Evolutionary conservation across 495 filamentous ascomycete genomes (phyloP), one percentile per base, ranked within the genome.

Genomic region (Aspergillus sclerotiicarbonarius): DNA sequence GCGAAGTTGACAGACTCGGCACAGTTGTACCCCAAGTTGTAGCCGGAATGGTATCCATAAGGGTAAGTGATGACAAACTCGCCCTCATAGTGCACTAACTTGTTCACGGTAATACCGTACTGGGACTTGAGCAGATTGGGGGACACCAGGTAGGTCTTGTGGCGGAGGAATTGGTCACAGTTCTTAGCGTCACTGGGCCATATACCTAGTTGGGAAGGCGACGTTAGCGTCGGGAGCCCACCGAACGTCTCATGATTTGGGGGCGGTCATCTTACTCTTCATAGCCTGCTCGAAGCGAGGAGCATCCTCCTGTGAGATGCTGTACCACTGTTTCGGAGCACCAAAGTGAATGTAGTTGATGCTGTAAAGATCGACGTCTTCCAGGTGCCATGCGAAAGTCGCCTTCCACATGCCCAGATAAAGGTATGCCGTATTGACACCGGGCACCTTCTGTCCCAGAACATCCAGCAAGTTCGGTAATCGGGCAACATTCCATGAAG

Each of bases 271-370:
- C 71, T 57, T 71, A 82, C 84, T 90, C 68, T 90, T 91, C 94
- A 98, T 98, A 47, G 91, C 92, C 8, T 87, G 85, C 73, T 98
- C 94, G 68, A 98, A 98, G 9, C 87, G 84, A 49, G 90, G 81
- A n/a, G 94, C 94, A 72, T 98, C 94, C 54, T 88, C 88, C 68
- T 97, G 95, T 1, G 93, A 96, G 58, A 98, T 98, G 70, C 92
- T 96, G 74, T 98, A 98, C 94, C 94, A 98, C 68, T 98, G 94
- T 70, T 98, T 98, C 5, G 94, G 94, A 10, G 94, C 94, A 44
- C 94, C 94, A 69, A 98, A 98, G 68, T 98, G 94, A 58, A 98
- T 92, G 71, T 96, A 98, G 76, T 98, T 98, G 79, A 98, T 98
- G 74, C 92, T 97, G 81, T 98, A 98, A 2, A 98, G 83, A 75